A percentile compares a stretch with the other conserved stretches of the same genome.
These are phyloP conservation scores for Lasiosphaeria ovina DNA, from an alignment of 495 filamentous ascomycete species.

Conservation along the genomic window DNA sequence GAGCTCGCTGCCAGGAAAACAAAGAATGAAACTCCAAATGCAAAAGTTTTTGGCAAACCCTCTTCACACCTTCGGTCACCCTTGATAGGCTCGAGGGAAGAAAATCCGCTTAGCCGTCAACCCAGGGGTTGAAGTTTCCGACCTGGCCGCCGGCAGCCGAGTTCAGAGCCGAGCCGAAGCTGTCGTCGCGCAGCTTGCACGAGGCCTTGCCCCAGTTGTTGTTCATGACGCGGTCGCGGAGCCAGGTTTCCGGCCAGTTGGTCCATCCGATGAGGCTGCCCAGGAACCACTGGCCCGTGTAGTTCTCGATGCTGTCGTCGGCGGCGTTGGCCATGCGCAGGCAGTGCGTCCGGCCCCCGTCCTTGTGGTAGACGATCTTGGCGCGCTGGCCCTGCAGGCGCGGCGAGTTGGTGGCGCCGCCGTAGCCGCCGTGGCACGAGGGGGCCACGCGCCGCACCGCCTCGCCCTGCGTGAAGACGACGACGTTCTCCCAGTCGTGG, in stretches of 20 bases:
- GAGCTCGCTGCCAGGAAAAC: background rate
- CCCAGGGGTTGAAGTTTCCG: background rate
- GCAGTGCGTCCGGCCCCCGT: slow-evolving; percentile 28
- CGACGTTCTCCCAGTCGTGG: slow-evolving; percentile 40
- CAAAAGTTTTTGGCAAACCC: background rate
- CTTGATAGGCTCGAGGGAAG: background rate
- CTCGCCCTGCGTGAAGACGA: slow-evolving; percentile 30
- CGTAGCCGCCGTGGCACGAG: slow-evolving; percentile 30
- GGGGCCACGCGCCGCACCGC: slow-evolving; percentile 27
- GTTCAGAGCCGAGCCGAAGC: background rate
- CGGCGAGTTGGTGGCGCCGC: slow-evolving; percentile 8
- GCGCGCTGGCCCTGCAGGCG: slow-evolving; percentile 17
- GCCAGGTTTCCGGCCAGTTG: slow-evolving; percentile 25
- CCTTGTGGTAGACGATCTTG: slow-evolving; percentile 34
- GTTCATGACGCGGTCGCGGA: slow-evolving; percentile 28
- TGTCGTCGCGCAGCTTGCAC: background rate
- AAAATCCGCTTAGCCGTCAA: background rate
- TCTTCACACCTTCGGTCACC: background rate
- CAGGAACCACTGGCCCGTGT: slow-evolving; percentile 30
- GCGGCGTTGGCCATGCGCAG: slow-evolving; percentile 32
- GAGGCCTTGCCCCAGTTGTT: slow-evolving; percentile 26
- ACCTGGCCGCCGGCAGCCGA: background rate
- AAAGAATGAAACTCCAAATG: background rate
- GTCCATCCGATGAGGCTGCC: slow-evolving; percentile 31
- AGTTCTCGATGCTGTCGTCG: slow-evolving; percentile 35